phyloP scores from a whole-genome alignment of 768 basidiomycete genomes.

The Boletus subparvulus region DNA sequence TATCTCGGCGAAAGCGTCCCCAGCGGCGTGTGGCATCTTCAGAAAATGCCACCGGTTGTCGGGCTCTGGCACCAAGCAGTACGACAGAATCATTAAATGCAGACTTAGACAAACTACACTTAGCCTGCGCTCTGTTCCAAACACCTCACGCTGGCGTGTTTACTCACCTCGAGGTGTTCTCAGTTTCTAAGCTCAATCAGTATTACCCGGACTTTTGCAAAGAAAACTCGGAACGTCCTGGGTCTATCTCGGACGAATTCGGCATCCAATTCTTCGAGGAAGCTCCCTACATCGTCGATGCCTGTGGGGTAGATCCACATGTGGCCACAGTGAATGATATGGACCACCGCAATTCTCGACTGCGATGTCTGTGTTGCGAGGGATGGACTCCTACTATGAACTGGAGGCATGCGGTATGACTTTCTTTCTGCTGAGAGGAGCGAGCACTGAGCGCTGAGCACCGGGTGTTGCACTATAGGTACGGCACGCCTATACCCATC shows the following conservation, averaged over 20 bases:
- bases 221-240: neutral
- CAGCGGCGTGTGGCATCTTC: too few relatives aligned
- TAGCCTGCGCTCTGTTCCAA: constrained; percentile 10
- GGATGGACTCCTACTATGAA: neutral
- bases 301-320: constrained; percentile 10
- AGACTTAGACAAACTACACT: neutral
- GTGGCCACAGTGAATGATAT: constrained; percentile 7
- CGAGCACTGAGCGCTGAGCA: too few relatives aligned
- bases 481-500: neutral
- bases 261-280: constrained; percentile 1
- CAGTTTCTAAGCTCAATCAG: neutral
- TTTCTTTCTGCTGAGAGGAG: neutral
- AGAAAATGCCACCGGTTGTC: neutral
- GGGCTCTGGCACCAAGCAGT: neutral
- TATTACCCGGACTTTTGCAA: too few relatives aligned
- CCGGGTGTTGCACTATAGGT: neutral
- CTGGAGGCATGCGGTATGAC: constrained; percentile 11
- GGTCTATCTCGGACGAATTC: neutral
- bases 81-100: neutral
- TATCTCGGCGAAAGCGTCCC: too few relatives aligned
- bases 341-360: constrained; percentile 14
- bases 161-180: neutral
- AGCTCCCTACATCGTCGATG: constrained; percentile 5
- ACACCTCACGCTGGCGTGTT: neutral
- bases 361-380: constrained; percentile 1